Conservation (phyloP, 345 rosid species). For the Acer campestre region DNA sequence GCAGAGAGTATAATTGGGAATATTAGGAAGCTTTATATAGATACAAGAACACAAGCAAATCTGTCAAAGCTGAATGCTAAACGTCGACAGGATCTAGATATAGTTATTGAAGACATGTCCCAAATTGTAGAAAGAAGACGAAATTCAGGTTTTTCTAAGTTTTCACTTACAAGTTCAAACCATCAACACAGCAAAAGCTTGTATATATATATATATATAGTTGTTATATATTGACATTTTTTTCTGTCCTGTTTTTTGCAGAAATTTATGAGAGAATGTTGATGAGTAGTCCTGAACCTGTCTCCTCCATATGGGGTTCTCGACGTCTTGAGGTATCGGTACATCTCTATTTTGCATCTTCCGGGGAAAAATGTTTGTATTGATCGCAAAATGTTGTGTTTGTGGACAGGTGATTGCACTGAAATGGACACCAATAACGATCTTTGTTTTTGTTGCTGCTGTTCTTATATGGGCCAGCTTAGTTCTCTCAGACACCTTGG, state of each 20-base stretch:
- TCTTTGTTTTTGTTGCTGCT: conserved; percentile 33
- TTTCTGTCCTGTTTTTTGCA: conserved; percentile 7
- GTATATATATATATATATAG: too few relatives aligned
- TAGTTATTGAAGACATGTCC: conserved; percentile 39
- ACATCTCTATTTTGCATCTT: neutral
- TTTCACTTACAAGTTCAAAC: neutral
- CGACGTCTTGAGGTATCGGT: conserved; percentile 43
- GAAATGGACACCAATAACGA: conserved; percentile 60
- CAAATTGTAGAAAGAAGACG: conserved; percentile 42
- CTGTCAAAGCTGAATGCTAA: conserved; percentile 49
- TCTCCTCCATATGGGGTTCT: conserved; percentile 50
- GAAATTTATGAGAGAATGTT: conserved; percentile 30
- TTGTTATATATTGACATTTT: neutral
- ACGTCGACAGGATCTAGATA: conserved; percentile 36
- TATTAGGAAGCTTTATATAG: conserved; percentile 54
- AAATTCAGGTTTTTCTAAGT: conserved; percentile 26
- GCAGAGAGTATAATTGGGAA: conserved; percentile 45
- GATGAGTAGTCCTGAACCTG: conserved; percentile 11
- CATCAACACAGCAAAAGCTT: neutral
- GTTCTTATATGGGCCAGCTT: conserved; percentile 46
- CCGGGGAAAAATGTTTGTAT: neutral
- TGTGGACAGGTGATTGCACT: conserved; percentile 47
- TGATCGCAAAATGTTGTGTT: neutral
- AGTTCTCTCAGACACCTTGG: conserved; percentile 39
- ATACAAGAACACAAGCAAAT: conserved; percentile 62